phyloP scores from a whole-genome alignment of 805 yeast species.

The Candida qinlingensis region DNA sequence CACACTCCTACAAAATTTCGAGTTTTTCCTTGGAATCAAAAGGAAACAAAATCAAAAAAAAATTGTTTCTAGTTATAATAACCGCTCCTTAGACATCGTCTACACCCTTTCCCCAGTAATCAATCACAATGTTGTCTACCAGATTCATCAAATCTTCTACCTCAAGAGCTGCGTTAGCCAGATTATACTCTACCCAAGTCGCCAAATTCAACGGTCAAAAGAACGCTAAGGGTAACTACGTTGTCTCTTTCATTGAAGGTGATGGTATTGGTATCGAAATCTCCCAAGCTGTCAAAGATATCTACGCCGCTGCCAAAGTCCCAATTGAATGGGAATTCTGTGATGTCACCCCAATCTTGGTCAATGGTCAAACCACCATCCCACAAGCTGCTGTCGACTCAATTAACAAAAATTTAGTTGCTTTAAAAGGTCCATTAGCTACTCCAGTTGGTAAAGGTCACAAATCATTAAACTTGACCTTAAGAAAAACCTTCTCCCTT shows the following conservation, averaged over 20 bases:
- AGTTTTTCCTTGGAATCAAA: background rate
- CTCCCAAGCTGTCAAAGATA: constrained; percentile 87
- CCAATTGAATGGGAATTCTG: constrained; percentile 98
- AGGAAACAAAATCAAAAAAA: constrained; percentile 3
- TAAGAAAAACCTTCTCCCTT: constrained; percentile 93
- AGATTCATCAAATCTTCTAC: constrained; percentile 62
- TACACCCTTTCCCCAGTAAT: constrained; percentile 21
- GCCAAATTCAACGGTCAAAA: constrained; percentile 64
- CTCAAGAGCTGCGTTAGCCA: constrained; percentile 9
- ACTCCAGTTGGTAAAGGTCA: constrained; percentile 99
- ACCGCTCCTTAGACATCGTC: background rate
- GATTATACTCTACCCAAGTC: constrained; percentile 39
- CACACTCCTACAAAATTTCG: background rate
- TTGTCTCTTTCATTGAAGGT: constrained; percentile 96
- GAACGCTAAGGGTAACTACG: constrained; percentile 75
- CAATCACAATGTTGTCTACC: constrained; percentile 84
- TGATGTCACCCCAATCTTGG: constrained; percentile 89
- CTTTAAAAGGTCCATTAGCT: constrained; percentile 96
- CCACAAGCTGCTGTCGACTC: constrained; percentile 91
- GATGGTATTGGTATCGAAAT: constrained; percentile 98
- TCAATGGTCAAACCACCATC: constrained; percentile 89
- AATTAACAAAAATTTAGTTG: constrained; percentile 88
- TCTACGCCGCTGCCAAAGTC: constrained; percentile 88
- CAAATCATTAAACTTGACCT: constrained; percentile 92
- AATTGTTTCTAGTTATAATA: background rate